Percentiles rank a stretch among this genome's conserved stretches.
Evolutionary conservation across 2,329 filamentous ascomycete species (phyloP).

Genomic region (Endocalyx cinctus): DNA sequence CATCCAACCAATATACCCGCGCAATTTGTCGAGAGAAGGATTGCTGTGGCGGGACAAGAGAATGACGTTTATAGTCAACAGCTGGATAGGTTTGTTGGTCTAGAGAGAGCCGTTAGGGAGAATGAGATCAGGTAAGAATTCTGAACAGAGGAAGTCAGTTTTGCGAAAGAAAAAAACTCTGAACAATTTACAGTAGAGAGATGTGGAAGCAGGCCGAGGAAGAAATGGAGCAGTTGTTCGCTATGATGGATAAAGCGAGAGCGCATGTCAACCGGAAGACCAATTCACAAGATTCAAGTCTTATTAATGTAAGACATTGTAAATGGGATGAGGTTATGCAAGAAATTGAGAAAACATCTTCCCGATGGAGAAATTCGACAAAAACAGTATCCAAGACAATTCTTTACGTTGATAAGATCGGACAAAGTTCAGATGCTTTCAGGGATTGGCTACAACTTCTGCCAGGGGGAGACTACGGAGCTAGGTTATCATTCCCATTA

Average conservation of each 20-base stretch:
- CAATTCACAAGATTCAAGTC: no score
- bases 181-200: neutral
- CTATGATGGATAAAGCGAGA: neutral
- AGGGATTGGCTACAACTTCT: conserved; percentile 6
- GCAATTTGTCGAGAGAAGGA: neutral
- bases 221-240: neutral
- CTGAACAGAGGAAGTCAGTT: neutral
- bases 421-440: conserved; percentile 5
- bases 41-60: neutral
- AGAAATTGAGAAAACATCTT: conserved; percentile 3
- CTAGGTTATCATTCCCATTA: conserved; percentile 3
- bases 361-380: conserved; percentile 2
- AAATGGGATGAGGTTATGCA: conserved; percentile 7
- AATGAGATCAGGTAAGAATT: neutral
- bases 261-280: no score
- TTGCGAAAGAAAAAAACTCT: no score
- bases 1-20: neutral
- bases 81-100: neutral
- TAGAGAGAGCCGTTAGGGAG: neutral
- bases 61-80: neutral
- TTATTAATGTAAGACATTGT: neutral
- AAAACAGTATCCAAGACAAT: conserved; percentile 4
- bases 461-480: conserved; percentile 6
- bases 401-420: conserved; percentile 5
- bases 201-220: neutral